Conservation (phyloP, 2,329 filamentous ascomycete genomes). For the Lasiodiplodia hormozganensis region DNA sequence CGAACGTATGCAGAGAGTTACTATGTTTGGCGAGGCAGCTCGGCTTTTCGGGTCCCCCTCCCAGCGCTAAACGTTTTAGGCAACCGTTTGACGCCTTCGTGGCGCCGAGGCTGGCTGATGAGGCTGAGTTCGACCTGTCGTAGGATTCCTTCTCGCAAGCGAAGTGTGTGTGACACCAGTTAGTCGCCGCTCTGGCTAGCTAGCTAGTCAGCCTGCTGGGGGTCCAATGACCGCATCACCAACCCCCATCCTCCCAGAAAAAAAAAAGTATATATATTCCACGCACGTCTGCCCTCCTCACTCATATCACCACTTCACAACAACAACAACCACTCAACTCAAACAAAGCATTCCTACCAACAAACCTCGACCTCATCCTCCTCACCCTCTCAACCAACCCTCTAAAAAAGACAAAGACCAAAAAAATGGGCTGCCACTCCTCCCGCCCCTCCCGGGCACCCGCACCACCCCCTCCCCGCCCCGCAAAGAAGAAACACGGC, state of each 20-base stretch:
- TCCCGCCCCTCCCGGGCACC: background rate
- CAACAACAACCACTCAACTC: background rate
- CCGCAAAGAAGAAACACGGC: background rate
- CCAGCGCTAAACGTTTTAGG: background rate
- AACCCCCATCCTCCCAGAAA: background rate
- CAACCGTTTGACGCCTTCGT: background rate
- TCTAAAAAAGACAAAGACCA: too few species aligned
- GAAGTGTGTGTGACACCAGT: background rate
- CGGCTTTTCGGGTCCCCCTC: background rate
- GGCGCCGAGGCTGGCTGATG: background rate
- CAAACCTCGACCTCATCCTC: background rate
- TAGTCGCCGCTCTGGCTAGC: background rate
- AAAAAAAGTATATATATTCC: background rate
- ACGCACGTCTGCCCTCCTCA: background rate
- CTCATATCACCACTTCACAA: background rate
- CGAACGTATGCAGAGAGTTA: background rate
- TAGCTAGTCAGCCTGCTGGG: background rate
- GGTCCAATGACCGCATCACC: background rate
- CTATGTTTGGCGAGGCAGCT: slow-evolving; percentile 11
- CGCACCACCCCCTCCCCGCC: background rate
- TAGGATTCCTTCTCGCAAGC: background rate
- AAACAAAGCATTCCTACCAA: background rate
- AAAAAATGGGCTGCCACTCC: background rate
- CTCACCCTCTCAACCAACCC: background rate
- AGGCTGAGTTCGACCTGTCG: background rate